phyloP scores from a whole-genome alignment of 139 green algal genomes.

The Coelastrella sp. region DNA sequence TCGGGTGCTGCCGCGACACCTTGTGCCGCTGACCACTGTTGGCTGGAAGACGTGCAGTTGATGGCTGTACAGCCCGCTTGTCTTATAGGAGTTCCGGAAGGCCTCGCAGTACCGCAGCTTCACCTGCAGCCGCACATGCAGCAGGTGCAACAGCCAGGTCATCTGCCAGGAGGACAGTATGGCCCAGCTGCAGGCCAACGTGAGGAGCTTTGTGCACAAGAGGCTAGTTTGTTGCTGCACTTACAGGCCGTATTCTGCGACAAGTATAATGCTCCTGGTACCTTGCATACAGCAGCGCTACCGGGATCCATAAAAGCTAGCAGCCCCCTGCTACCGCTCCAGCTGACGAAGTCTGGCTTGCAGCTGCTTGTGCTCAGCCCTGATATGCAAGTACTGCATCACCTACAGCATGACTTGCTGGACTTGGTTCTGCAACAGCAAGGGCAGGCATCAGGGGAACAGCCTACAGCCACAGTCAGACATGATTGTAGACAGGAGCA shows the following conservation, averaged over 20 bases:
- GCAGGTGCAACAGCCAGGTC: too few species aligned
- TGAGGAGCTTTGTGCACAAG: not conserved
- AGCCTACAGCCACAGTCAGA: too few species aligned
- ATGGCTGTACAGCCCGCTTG: conserved; percentile 21
- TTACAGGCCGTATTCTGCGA: not conserved
- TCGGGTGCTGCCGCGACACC: not conserved
- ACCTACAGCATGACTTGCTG: not conserved
- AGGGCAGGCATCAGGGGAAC: not conserved
- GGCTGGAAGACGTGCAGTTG: conserved; percentile 16
- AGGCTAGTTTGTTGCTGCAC: not conserved
- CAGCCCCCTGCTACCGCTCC: not conserved
- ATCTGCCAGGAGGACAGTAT: not conserved
- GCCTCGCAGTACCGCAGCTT: not conserved
- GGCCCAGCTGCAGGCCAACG: not conserved
- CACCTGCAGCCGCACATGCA: not conserved
- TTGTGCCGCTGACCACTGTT: not conserved
- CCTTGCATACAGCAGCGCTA: not conserved
- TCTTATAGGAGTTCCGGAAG: too few species aligned
- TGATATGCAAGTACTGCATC: conserved; percentile 15
- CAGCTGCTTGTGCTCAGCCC: not conserved
- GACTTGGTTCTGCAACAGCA: conserved; percentile 10
- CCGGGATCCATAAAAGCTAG: not conserved
- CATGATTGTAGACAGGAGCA: not conserved
- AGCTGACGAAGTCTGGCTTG: not conserved
- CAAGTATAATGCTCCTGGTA: not conserved